These are phyloP conservation scores for Debaryomyces udenii DNA, from an alignment of 1,139 yeast species.

Conservation along the genomic window DNA sequence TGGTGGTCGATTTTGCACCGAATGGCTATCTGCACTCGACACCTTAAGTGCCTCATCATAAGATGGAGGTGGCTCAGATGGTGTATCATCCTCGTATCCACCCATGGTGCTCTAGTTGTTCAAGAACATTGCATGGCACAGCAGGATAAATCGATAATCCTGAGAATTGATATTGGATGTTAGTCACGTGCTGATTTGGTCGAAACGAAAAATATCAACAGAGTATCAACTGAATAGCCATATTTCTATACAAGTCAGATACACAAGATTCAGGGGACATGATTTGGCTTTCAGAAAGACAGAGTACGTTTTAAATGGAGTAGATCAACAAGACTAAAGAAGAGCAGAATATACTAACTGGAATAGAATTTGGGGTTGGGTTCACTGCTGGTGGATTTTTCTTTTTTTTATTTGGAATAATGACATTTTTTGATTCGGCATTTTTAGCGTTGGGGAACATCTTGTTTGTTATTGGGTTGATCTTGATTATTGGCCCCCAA, in stretches of 20 bases:
- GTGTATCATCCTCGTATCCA: constrained; percentile 2
- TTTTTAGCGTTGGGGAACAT: constrained; percentile 87
- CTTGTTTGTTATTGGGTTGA: constrained; percentile 78
- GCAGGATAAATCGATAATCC: no score
- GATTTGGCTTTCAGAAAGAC: constrained; percentile 82
- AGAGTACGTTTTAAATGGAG: constrained; percentile 53
- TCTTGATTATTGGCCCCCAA: constrained; percentile 84
- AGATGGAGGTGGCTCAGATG: constrained; percentile 19
- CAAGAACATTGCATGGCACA: no score
- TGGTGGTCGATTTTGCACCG: constrained; percentile 7
- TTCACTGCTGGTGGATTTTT: constrained; percentile 86
- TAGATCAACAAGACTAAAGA: not conserved
- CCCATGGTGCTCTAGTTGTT: not conserved
- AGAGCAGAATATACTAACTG: constrained; percentile 22
- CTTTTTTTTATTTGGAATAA: constrained; percentile 78
- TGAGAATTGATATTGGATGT: not conserved
- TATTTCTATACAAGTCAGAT: no score
- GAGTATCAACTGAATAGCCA: no score
- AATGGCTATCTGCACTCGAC: constrained; percentile 6
- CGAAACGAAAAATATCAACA: constrained; percentile 5
- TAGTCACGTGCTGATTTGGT: constrained; percentile 3
- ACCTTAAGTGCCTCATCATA: constrained; percentile 19
- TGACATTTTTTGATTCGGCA: constrained; percentile 88
- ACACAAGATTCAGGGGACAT: constrained; percentile 24
- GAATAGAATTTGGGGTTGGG: constrained; percentile 84